phyloP scores from a whole-genome alignment of 495 filamentous ascomycete species.

The Aspergillus hancockii region DNA sequence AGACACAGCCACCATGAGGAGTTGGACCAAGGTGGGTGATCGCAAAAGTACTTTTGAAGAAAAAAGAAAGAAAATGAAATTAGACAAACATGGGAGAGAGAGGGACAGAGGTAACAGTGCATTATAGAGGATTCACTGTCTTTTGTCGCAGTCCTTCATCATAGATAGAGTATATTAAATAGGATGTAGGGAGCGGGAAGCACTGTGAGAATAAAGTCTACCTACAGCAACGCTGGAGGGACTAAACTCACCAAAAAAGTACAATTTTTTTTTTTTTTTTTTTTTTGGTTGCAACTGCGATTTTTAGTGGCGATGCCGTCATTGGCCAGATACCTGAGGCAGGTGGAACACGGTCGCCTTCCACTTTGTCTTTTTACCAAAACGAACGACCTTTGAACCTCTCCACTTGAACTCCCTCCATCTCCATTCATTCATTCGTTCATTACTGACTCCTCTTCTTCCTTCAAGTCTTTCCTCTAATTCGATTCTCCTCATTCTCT shows the following conservation, averaged over 20 bases:
- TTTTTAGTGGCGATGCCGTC: background rate
- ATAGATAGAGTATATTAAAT: no score
- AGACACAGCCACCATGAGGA: slow-evolving; percentile 1
- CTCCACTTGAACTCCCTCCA: background rate
- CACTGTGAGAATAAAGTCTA: no score
- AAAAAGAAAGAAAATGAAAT: background rate
- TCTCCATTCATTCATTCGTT: background rate
- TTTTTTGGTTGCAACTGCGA: background rate
- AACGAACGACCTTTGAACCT: no score
- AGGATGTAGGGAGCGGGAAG: no score
- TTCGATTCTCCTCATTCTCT: background rate
- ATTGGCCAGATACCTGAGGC: background rate
- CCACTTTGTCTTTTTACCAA: no score
- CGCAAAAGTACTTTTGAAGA: background rate
- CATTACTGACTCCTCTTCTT: slow-evolving; percentile 7
- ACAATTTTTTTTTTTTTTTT: no score
- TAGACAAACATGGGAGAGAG: background rate
- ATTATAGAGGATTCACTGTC: no score
- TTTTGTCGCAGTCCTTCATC: no score
- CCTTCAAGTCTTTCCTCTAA: background rate
- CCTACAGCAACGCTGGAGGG: no score
- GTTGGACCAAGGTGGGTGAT: background rate
- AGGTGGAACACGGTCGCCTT: background rate
- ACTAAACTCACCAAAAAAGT: no score
- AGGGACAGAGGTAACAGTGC: no score